Conservation (phyloP, 2,329 filamentous ascomycete genomes). For the Metarhizium brunneum region DNA sequence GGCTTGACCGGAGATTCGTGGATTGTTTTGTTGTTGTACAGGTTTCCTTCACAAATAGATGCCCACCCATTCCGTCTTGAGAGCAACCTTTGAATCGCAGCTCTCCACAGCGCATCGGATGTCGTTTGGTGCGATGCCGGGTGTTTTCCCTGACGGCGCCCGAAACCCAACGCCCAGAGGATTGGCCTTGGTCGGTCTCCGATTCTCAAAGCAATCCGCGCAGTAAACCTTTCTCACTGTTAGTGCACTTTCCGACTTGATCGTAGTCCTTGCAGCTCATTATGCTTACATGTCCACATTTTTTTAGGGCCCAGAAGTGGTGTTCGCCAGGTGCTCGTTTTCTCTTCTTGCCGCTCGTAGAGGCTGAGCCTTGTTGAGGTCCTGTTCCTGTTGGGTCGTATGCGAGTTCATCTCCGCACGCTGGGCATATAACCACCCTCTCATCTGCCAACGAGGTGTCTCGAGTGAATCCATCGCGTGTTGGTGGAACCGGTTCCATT, state of each 20-base stretch:
- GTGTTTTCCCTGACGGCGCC: slow-evolving; percentile 17
- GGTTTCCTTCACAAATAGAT: slow-evolving; percentile 37
- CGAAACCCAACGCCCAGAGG: slow-evolving; percentile 30
- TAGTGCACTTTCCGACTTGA: background rate
- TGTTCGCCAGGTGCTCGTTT: slow-evolving; percentile 54
- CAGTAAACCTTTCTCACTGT: slow-evolving; percentile 47
- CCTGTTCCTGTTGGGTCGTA: slow-evolving; percentile 47
- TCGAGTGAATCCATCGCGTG: slow-evolving; percentile 72
- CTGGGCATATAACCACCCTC: slow-evolving; percentile 70
- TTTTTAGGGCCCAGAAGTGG: slow-evolving; percentile 86
- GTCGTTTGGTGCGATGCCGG: slow-evolving; percentile 18
- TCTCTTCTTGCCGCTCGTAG: slow-evolving; percentile 22
- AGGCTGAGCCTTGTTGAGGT: slow-evolving; percentile 7
- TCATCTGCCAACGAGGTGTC: slow-evolving; percentile 54
- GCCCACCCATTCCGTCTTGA: slow-evolving; percentile 52
- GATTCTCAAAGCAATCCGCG: slow-evolving; percentile 49
- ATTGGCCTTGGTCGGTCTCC: slow-evolving; percentile 29
- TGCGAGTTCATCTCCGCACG: slow-evolving; percentile 76
- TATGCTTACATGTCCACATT: slow-evolving; percentile 74
- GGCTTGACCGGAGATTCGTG: background rate
- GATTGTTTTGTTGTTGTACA: background rate
- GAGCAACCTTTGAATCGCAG: slow-evolving; percentile 43
- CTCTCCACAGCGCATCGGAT: slow-evolving; percentile 47
- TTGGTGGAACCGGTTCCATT: slow-evolving; percentile 54
- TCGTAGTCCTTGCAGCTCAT: background rate